Percentiles rank a stretch among this genome's conserved stretches.
Evolutionary conservation across 2,329 filamentous ascomycete genomes (phyloP).

Genomic region (Pyricularia sp.): DNA sequence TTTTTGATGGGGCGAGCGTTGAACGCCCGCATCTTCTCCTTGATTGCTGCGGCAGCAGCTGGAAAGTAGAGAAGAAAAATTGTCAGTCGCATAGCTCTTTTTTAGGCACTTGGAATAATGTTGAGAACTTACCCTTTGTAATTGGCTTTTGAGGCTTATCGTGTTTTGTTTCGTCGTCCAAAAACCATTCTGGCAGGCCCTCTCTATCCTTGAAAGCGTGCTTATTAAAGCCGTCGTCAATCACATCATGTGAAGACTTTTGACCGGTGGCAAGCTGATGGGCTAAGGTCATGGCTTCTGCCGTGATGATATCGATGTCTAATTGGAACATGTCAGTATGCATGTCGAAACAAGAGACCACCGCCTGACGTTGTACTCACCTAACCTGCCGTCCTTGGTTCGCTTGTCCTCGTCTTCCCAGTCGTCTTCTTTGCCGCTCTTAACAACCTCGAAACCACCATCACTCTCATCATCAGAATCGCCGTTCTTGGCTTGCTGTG

Average conservation of each 20-base stretch:
- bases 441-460: constrained; percentile 46
- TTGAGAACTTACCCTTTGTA: constrained; percentile 39
- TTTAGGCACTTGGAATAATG: not conserved
- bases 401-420: constrained; percentile 57
- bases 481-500: not conserved
- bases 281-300: constrained; percentile 94
- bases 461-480: constrained; percentile 20
- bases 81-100: not conserved
- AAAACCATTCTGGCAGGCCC: constrained; percentile 92
- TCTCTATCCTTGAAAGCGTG: constrained; percentile 82
- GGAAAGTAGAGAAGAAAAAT: not conserved
- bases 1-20: constrained; percentile 99
- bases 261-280: constrained; percentile 82
- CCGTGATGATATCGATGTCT: constrained; percentile 98
- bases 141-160: constrained; percentile 81
- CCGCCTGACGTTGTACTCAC: constrained; percentile 24
- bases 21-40: constrained; percentile 82
- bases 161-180: constrained; percentile 81
- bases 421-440: constrained; percentile 26
- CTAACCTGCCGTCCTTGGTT: constrained; percentile 47
- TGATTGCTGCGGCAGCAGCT: constrained; percentile 79
- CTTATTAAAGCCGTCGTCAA: constrained; percentile 91
- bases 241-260: constrained; percentile 62
- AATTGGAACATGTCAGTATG: constrained; percentile 14
- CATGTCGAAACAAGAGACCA: not conserved